phyloP scores from a whole-genome alignment of 192 early-diverging fungal species.

The Podila epigama region DNA sequence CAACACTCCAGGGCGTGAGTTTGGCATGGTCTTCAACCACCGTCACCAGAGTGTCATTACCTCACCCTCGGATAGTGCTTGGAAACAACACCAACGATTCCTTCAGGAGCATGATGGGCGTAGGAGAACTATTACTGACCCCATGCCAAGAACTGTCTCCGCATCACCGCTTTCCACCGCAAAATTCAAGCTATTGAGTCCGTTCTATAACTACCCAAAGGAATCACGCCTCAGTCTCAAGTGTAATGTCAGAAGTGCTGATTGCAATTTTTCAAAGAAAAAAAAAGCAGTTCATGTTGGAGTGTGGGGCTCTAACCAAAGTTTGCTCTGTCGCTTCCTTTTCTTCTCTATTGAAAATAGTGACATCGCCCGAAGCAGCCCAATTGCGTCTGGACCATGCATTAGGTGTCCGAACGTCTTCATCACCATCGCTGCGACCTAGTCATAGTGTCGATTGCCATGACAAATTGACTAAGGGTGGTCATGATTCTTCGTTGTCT shows the following conservation, averaged over 20 bases:
- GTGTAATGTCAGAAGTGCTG: background rate
- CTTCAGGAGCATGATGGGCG: background rate
- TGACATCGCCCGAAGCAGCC: background rate
- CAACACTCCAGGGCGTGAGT: background rate
- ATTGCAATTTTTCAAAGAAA: too few species aligned
- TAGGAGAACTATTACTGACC: background rate
- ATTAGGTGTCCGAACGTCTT: background rate
- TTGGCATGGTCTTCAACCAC: background rate
- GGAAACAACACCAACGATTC: background rate
- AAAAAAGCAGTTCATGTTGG: too few species aligned
- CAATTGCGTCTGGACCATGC: background rate
- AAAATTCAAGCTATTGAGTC: background rate
- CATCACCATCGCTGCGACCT: background rate
- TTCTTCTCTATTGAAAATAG: background rate
- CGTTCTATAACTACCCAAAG: background rate
- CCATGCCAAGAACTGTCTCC: background rate
- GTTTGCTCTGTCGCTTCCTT: background rate
- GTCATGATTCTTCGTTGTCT: background rate
- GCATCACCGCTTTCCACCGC: background rate
- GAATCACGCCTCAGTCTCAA: background rate
- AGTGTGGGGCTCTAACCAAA: background rate
- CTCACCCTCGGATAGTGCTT: background rate
- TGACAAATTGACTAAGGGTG: background rate
- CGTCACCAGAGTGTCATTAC: background rate
- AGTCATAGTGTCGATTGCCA: background rate